Conservation (phyloP, 352 stramenopile genomes). For the Phytophthora nicotianae region DNA sequence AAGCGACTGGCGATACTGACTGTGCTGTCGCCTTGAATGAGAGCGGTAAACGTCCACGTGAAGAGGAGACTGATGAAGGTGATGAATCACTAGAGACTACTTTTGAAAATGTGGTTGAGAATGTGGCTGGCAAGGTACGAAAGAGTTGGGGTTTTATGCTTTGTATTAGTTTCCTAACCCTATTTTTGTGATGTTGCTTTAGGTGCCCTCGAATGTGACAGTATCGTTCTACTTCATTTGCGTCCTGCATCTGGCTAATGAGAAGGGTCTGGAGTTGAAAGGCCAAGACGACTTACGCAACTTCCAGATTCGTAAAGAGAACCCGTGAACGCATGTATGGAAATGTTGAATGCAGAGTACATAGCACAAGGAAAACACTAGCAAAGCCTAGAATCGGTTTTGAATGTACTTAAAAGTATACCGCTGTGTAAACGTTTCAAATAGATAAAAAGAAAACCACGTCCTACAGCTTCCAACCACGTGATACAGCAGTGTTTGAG, state of each 20-base stretch:
- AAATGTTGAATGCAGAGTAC: slow-evolving; percentile 13
- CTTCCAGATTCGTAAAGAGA: slow-evolving; percentile 72
- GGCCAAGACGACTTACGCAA: slow-evolving; percentile 80
- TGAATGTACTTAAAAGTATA: slow-evolving; percentile 34
- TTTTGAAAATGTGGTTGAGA: slow-evolving; percentile 92
- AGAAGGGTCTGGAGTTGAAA: slow-evolving; percentile 94
- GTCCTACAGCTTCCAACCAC: slow-evolving; percentile 69
- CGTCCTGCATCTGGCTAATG: slow-evolving; percentile 98
- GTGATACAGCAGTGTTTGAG: slow-evolving; percentile 33
- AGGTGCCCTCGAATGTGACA: slow-evolving; percentile 94
- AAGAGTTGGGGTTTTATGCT: no score
- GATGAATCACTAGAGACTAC: slow-evolving; percentile 48
- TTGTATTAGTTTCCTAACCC: slow-evolving; percentile 5
- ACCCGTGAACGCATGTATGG: slow-evolving; percentile 9
- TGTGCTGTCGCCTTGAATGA: slow-evolving; percentile 25
- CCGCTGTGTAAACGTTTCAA: slow-evolving; percentile 36
- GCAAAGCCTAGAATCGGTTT: slow-evolving; percentile 29
- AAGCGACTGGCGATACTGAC: slow-evolving; percentile 7
- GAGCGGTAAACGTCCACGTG: slow-evolving; percentile 37
- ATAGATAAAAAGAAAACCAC: slow-evolving; percentile 28
- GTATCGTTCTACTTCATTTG: slow-evolving; percentile 99
- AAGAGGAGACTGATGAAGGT: slow-evolving; percentile 27
- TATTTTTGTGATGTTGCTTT: slow-evolving; percentile 2
- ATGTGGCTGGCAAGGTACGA: slow-evolving; percentile 82
- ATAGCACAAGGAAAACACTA: slow-evolving; percentile 20